Percentiles rank a stretch among this genome's conserved stretches.
Conservation (phyloP, 768 basidiomycete genomes). For the Boletus subparvulus region DNA sequence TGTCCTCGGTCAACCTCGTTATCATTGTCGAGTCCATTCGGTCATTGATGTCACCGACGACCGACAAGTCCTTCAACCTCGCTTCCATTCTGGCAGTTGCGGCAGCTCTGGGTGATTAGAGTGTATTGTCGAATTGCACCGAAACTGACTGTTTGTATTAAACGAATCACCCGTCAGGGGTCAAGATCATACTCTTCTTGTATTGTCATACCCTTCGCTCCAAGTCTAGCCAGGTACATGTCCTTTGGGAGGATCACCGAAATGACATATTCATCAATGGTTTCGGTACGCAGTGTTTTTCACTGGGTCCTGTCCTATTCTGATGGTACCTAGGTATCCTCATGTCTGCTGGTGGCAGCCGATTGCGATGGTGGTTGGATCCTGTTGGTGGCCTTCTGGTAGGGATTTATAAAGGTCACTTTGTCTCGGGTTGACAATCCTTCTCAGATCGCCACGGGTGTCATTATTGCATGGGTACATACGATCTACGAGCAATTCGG, state of each 20-base stretch:
- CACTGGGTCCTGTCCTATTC: neutral
- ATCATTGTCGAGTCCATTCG: conserved; percentile 86
- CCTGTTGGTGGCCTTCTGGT: conserved; percentile 77
- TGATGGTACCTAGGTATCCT: conserved; percentile 56
- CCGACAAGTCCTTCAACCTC: conserved; percentile 65
- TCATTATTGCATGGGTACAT: conserved; percentile 73
- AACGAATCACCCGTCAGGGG: conserved; percentile 44
- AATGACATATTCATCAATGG: conserved; percentile 88
- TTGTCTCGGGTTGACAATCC: neutral
- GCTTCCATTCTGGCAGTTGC: conserved; percentile 82
- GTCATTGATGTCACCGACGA: conserved; percentile 60
- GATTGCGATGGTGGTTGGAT: conserved; percentile 80
- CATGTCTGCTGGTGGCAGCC: conserved; percentile 82
- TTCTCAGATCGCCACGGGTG: conserved; percentile 68
- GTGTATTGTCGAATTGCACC: neutral
- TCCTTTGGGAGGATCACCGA: conserved; percentile 97
- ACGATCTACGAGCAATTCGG: conserved; percentile 83
- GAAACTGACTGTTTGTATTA: neutral
- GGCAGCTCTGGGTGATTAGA: conserved; percentile 62
- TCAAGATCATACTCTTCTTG: conserved; percentile 84
- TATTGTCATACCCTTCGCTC: conserved; percentile 80
- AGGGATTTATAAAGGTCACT: conserved; percentile 25
- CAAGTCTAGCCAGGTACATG: conserved; percentile 85
- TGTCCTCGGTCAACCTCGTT: conserved; percentile 89
- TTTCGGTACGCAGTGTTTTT: conserved; percentile 49